Percentiles rank a stretch among this genome's conserved stretches.
Evolutionary conservation across 2,329 filamentous ascomycete genomes (phyloP).

Genomic region (Calonectria pseudoturangicola): DNA sequence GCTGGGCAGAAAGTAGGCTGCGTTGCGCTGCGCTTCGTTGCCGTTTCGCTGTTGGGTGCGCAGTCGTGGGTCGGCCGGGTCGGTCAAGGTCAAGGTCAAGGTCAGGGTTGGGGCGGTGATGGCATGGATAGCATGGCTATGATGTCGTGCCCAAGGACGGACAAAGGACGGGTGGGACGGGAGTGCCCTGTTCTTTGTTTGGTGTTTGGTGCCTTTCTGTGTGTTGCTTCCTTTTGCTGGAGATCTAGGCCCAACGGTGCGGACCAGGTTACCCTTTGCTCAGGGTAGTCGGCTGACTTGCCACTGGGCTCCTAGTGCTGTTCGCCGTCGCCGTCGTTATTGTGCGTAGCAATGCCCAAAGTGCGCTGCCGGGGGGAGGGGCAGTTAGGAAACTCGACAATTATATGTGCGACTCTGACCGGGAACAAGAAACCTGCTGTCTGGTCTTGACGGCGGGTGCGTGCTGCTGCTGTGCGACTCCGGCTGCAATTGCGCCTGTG

Average conservation of each 20-base stretch:
- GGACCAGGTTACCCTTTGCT: constrained; percentile 33
- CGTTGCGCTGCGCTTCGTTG: constrained; percentile 7
- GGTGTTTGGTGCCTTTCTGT: constrained; percentile 5
- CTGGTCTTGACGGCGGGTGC: constrained; percentile 8
- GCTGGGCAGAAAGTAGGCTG: constrained; percentile 19
- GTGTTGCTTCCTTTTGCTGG: constrained; percentile 23
- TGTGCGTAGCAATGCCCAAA: constrained; percentile 23
- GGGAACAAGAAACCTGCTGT: constrained; percentile 27
- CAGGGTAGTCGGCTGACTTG: constrained; percentile 38
- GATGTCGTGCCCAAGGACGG: constrained; percentile 30
- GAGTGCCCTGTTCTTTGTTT: constrained; percentile 24
- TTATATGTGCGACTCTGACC: constrained; percentile 6
- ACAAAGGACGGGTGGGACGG: constrained; percentile 23
- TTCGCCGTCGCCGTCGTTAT: constrained; percentile 15
- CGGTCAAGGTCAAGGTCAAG: constrained; percentile 28
- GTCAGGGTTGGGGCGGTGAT: constrained; percentile 17
- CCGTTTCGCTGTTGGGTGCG: constrained; percentile 17
- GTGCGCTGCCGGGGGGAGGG: constrained; percentile 1
- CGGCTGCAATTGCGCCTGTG: not conserved
- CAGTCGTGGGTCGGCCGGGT: constrained; percentile 28
- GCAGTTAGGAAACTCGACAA: constrained; percentile 6
- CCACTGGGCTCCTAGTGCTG: constrained; percentile 28
- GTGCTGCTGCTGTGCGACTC: constrained; percentile 19
- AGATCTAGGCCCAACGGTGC: constrained; percentile 20
- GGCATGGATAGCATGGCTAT: constrained; percentile 32